Percentiles rank a stretch among this genome's conserved stretches.
Conservation (phyloP, 2,329 filamentous ascomycete species). For the Hypomyces perniciosus region DNA sequence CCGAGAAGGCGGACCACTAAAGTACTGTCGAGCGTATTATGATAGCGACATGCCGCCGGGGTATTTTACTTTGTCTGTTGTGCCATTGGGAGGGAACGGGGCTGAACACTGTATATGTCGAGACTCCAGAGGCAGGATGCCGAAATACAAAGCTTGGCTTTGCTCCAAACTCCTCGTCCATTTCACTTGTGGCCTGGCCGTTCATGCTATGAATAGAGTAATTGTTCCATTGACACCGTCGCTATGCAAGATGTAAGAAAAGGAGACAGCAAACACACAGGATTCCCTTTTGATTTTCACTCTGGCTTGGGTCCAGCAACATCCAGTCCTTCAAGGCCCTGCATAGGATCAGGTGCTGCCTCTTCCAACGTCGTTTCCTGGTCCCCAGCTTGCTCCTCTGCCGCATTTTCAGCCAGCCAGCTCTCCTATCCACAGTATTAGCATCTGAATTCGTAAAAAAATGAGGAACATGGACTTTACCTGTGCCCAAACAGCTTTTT, state of each 20-base stretch:
- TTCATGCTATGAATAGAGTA: constrained; percentile 10
- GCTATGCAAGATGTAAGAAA: constrained; percentile 35
- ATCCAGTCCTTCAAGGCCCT: constrained; percentile 86
- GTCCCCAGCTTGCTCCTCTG: constrained; percentile 61
- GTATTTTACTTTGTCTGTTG: constrained; percentile 10
- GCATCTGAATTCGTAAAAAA: not conserved
- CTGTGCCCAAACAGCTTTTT: constrained; percentile 95
- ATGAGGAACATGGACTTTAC: constrained; percentile 42
- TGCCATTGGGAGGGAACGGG: constrained; percentile 8
- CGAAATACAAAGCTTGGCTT: constrained; percentile 12
- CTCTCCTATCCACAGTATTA: constrained; percentile 60
- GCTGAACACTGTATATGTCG: constrained; percentile 16
- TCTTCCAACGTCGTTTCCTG: constrained; percentile 33
- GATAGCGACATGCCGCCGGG: constrained; percentile 5
- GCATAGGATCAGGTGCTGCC: constrained; percentile 78
- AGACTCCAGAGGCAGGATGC: constrained; percentile 12
- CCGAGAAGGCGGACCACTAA: constrained; percentile 18
- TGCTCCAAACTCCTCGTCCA: constrained; percentile 2
- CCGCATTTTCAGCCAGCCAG: constrained; percentile 84
- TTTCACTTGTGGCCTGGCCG: not conserved
- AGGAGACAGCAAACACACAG: constrained; percentile 17
- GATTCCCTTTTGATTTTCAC: constrained; percentile 34
- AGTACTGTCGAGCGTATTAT: constrained; percentile 1
- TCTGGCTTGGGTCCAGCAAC: constrained; percentile 84
- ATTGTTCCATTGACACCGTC: constrained; percentile 35